Conservation (phyloP, 352 stramenopile species). For the Pythium rishiriense region DNA sequence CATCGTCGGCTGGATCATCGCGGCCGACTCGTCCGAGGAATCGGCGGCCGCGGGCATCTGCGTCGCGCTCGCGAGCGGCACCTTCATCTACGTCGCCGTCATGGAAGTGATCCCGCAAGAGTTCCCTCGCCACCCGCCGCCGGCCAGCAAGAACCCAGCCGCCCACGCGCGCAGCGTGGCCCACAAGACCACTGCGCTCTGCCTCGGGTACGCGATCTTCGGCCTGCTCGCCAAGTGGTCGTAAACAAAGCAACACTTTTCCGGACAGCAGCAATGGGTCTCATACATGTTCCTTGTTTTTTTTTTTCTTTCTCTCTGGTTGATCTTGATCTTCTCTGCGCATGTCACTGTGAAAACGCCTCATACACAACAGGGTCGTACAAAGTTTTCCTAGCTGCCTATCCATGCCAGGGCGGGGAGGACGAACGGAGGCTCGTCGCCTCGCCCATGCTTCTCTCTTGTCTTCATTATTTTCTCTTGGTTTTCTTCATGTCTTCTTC, state of each 20-base stretch:
- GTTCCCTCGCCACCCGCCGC: slow-evolving; percentile 51
- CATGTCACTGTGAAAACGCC: slow-evolving; percentile 22
- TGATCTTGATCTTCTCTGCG: slow-evolving; percentile 17
- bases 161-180: slow-evolving; percentile 12
- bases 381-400: slow-evolving; percentile 13
- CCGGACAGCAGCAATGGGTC: background rate
- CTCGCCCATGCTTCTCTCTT: slow-evolving; percentile 6
- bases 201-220: slow-evolving; percentile 74
- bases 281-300: slow-evolving; percentile 7
- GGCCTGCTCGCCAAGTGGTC: slow-evolving; percentile 79
- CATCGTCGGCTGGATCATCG: slow-evolving; percentile 46
- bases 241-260: slow-evolving; percentile 26
- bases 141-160: slow-evolving; percentile 22
- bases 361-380: slow-evolving; percentile 29
- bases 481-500: slow-evolving; percentile 8
- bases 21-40: slow-evolving; percentile 39
- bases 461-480: slow-evolving; percentile 17
- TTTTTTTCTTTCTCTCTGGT: background rate
- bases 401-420: background rate
- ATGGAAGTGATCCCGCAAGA: slow-evolving; percentile 87
- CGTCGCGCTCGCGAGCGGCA: slow-evolving; percentile 72
- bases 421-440: background rate
- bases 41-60: slow-evolving; percentile 49
- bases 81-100: slow-evolving; percentile 85
- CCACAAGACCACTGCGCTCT: slow-evolving; percentile 58